A percentile compares a stretch with the other conserved stretches of the same genome.
phyloP scores from a whole-genome alignment of 176 grass and related monocot genomes.

The Carex myosuroides region DNA sequence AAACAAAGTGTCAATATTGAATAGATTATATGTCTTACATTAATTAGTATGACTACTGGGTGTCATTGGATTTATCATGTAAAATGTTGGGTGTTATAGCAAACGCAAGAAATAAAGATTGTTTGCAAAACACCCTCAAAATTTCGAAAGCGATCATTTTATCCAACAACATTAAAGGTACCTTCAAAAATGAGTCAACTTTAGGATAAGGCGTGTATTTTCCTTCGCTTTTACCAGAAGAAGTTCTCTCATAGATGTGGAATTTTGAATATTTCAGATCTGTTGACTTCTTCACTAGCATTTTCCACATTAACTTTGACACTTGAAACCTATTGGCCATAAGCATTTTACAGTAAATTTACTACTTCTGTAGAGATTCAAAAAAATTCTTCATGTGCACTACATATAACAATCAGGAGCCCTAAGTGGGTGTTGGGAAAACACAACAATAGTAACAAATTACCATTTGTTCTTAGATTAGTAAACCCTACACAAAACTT shows the following conservation, averaged over 20 bases:
- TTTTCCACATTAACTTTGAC: slow-evolving; percentile 86
- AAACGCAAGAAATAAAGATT: not conserved
- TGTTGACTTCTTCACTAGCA: slow-evolving; percentile 56
- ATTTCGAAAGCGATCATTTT: not conserved
- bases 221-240: slow-evolving; percentile 52
- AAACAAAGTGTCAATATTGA: not conserved
- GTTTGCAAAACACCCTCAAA: not conserved
- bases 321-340: slow-evolving; percentile 57
- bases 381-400: not conserved
- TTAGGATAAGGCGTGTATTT: slow-evolving; percentile 71
- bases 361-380: not conserved
- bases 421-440: not conserved
- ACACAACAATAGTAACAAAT: not conserved
- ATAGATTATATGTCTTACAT: not conserved
- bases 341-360: slow-evolving; percentile 3
- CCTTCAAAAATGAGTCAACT: slow-evolving; percentile 91
- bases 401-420: not conserved
- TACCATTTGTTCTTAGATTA: not conserved
- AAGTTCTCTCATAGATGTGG: slow-evolving; percentile 58
- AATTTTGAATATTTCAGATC: slow-evolving; percentile 72
- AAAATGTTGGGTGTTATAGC: not conserved
- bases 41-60: not conserved
- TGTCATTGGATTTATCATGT: not conserved
- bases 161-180: slow-evolving; percentile 18
- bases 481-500: not conserved